These are phyloP conservation scores for Mycosphaerella sp. DNA, from an alignment of 2,329 filamentous ascomycete species.

Conservation along the genomic window DNA sequence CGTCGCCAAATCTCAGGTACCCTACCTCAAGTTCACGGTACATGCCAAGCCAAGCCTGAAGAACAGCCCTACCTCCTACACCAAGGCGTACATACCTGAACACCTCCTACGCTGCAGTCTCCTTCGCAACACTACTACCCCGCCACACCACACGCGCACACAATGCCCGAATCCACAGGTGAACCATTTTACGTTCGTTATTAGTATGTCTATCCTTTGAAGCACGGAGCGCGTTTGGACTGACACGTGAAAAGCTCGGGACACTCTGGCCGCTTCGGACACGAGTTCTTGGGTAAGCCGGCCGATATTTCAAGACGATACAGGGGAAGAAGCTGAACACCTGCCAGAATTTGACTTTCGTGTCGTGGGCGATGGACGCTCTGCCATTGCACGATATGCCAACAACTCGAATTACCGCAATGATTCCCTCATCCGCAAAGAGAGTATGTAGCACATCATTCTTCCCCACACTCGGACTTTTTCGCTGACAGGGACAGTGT, in stretches of 20 bases:
- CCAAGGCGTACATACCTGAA: too few relatives aligned
- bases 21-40: too few relatives aligned
- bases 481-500: constrained; percentile 59
- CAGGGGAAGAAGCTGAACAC: constrained; percentile 8
- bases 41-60: too few relatives aligned
- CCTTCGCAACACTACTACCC: neutral
- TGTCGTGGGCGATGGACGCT: constrained; percentile 83
- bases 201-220: constrained; percentile 60
- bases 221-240: neutral
- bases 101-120: neutral
- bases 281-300: constrained; percentile 83
- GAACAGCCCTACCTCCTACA: too few relatives aligned
- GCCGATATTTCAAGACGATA: neutral
- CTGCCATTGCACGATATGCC: constrained; percentile 89
- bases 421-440: constrained; percentile 97
- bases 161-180: constrained; percentile 52
- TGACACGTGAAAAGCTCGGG: constrained; percentile 63
- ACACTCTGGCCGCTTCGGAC: constrained; percentile 93
- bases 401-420: constrained; percentile 99
- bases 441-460: constrained; percentile 59
- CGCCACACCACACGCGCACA: constrained; percentile 17
- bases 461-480: constrained; percentile 5
- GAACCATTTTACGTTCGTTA: constrained; percentile 95
- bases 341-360: constrained; percentile 87
- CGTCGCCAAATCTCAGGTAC: too few relatives aligned